These are phyloP conservation scores for Solanum appendiculatum DNA, from an alignment of 257 asterid genomes.

Conservation along the genomic window DNA sequence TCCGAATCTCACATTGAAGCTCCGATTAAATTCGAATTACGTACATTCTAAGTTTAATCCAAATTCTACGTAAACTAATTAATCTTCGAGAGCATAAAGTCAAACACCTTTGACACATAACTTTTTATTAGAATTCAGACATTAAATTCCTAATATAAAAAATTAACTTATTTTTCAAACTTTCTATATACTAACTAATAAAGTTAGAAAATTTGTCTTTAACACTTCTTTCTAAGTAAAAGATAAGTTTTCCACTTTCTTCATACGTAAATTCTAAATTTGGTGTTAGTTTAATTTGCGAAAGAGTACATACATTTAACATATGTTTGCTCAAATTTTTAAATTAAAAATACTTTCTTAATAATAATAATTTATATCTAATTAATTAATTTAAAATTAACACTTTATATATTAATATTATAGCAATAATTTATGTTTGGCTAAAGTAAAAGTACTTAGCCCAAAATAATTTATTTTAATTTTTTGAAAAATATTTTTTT, in stretches of 20 bases:
- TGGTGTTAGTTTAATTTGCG: background rate
- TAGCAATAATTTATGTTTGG: background rate
- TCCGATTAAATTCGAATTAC: too few species aligned
- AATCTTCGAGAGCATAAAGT: background rate
- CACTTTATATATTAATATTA: fast-evolving
- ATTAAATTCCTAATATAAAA: background rate
- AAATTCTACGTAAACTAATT: background rate
- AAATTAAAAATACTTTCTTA: too few species aligned
- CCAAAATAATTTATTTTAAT: too few species aligned
- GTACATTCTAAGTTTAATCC: background rate
- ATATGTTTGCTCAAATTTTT: background rate
- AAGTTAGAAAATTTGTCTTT: too few species aligned
- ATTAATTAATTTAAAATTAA: too few species aligned
- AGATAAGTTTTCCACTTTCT: background rate
- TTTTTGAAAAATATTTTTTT: too few species aligned
- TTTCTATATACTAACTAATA: too few species aligned
- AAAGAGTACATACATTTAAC: background rate
- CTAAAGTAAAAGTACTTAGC: background rate
- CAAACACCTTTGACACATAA: background rate
- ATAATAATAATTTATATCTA: fast-evolving
- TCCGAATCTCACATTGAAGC: too few species aligned
- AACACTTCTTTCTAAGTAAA: too few species aligned
- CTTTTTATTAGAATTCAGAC: background rate
- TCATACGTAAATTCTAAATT: background rate
- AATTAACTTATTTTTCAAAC: too few species aligned